Base-by-base conservation (phyloP, 2,329 filamentous ascomycete genomes). In the Penicillium sp. region DNA sequence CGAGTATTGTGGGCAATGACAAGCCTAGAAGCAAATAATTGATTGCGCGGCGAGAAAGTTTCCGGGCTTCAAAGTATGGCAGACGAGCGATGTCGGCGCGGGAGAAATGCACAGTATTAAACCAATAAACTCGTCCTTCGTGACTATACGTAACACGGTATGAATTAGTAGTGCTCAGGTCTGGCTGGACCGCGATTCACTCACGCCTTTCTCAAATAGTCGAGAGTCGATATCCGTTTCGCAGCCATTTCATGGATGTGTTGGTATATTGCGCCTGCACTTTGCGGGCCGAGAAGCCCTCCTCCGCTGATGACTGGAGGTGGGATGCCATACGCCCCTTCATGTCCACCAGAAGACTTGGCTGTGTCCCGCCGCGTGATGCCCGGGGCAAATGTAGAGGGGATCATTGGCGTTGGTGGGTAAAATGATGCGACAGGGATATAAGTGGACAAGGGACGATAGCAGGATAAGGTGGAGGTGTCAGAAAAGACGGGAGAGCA, bases 51-150 rank as follows among this genome's bases (percentile, higher is more conserved):
- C 90, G 85, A 54, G 88, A 84, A 43, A 96, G 81, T 65, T 91
- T 93, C 56, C 86, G 83, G 4, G 82, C 75, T 52, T 94, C 87
- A 65, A 94, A 91, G 65, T 88, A 95, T 40, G 91, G 84, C 74
- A 96, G 84, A 63, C 84, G 83, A 45, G 79, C 75, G 31, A 97
- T 77, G 68, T 95, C 88, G 28, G 80, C 70, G 62, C 88, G 86
- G 57, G 89, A 87, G 70, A 95, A 95, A 64, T 95, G 85, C 53
- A 95, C 81, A 0, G 93, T 96, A 72, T 96, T 96, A 76, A 97
- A 96, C 90, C 93, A 97, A 74, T 95, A 97, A 37, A 95, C 83
- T 51, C 88, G 84, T 53, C 91, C 90, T 71, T 96, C 89, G 65
- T 98, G 90, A 26, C 88, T 95, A 65, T 28, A 15, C 8, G 8